Conservation (phyloP, 2,329 filamentous ascomycete species). For the Exserohilum turcica region DNA sequence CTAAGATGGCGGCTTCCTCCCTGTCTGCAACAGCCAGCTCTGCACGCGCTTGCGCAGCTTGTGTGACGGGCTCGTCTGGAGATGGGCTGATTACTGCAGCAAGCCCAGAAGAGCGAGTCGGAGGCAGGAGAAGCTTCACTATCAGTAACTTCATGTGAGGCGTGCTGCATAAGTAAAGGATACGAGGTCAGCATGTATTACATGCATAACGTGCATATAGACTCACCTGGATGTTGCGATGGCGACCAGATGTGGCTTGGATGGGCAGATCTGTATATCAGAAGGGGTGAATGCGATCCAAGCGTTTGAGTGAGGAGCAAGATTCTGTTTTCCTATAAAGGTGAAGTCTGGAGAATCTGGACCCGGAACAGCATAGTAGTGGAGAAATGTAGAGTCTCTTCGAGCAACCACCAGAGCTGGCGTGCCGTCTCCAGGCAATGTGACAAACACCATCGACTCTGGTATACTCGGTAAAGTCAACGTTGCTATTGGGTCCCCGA, state of each 20-base stretch:
- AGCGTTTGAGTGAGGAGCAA: conserved; percentile 66
- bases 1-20: conserved; percentile 64
- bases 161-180: conserved; percentile 41
- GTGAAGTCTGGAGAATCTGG: conserved; percentile 15
- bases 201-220: neutral
- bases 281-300: conserved; percentile 68
- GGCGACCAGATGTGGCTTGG: conserved; percentile 60
- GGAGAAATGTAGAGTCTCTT: conserved; percentile 63
- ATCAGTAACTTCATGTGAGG: conserved; percentile 68
- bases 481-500: conserved; percentile 50
- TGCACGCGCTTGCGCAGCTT: conserved; percentile 59
- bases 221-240: conserved; percentile 59
- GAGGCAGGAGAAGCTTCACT: conserved; percentile 61
- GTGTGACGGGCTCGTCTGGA: conserved; percentile 45
- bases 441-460: conserved; percentile 61
- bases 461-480: conserved; percentile 59
- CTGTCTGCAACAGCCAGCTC: conserved; percentile 59
- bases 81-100: conserved; percentile 8
- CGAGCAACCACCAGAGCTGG: conserved; percentile 60
- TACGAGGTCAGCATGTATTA: neutral
- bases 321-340: conserved; percentile 62
- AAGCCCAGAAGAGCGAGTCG: conserved; percentile 15
- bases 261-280: conserved; percentile 61
- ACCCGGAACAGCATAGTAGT: conserved; percentile 57
- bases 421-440: conserved; percentile 52